phyloP scores from a whole-genome alignment of 202 grass and related monocot species.

The Setaria viridis region DNA sequence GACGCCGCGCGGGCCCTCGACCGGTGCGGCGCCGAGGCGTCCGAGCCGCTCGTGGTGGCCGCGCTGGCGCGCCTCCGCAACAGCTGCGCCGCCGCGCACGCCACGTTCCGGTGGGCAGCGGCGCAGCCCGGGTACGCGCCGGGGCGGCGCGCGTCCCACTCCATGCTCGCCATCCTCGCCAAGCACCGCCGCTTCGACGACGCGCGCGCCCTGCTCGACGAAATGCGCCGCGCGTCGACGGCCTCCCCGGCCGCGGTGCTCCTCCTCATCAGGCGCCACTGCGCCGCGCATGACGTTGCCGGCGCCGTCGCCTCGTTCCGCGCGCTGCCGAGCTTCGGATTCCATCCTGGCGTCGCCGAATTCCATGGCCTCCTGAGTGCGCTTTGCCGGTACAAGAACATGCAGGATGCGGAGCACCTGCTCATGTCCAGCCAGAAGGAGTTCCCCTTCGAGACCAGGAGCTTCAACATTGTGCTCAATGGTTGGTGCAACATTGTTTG shows the following conservation, averaged over 20 bases:
- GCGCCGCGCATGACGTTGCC: slow-evolving; percentile 67
- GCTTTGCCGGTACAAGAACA: slow-evolving; percentile 78
- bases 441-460: slow-evolving; percentile 82
- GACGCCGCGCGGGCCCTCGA: slow-evolving; percentile 52
- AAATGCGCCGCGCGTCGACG: slow-evolving; percentile 68
- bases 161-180: slow-evolving; percentile 77
- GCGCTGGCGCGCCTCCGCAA: slow-evolving; percentile 65
- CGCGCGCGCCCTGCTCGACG: slow-evolving; percentile 65
- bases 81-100: slow-evolving; percentile 68
- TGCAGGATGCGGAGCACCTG: slow-evolving; percentile 77
- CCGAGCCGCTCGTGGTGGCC: slow-evolving; percentile 66
- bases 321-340: slow-evolving; percentile 59
- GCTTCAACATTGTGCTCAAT: slow-evolving; percentile 89
- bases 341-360: slow-evolving; percentile 48
- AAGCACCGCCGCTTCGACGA: slow-evolving; percentile 78
- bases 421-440: slow-evolving; percentile 61
- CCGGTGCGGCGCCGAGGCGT: slow-evolving; percentile 56
- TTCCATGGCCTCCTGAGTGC: slow-evolving; percentile 73
- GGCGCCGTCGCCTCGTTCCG: slow-evolving; percentile 67
- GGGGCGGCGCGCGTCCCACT: slow-evolving; percentile 63
- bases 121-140: slow-evolving; percentile 59
- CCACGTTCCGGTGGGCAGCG: slow-evolving; percentile 73
- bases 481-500: slow-evolving; percentile 76
- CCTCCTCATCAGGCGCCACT: slow-evolving; percentile 66
- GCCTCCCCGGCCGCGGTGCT: slow-evolving; percentile 59